Conservation (phyloP, 1,284 basidiomycete genomes). For the Tylopilus orsonianus region DNA sequence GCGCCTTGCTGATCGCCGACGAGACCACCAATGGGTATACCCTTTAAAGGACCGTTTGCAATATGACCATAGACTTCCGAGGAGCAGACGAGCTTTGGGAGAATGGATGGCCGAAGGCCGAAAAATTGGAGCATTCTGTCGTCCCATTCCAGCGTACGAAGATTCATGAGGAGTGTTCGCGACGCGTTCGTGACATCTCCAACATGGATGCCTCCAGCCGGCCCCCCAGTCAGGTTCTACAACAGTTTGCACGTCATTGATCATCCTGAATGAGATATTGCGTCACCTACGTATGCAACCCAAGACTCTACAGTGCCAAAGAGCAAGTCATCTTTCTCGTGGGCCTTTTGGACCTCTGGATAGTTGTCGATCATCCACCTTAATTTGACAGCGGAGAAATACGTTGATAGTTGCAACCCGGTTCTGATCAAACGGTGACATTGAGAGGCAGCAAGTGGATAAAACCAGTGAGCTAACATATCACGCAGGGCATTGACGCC, state of each 20-base stretch:
- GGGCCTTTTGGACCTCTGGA: constrained; percentile 76
- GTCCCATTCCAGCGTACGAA: constrained; percentile 84
- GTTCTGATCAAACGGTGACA: constrained; percentile 54
- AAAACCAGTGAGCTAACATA: constrained; percentile 48
- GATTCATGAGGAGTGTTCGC: constrained; percentile 89
- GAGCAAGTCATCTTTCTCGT: constrained; percentile 79
- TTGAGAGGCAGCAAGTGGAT: background rate
- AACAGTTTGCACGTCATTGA: background rate
- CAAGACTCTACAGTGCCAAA: constrained; percentile 98
- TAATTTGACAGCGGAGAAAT: constrained; percentile 95
- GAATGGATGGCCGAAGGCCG: constrained; percentile 70
- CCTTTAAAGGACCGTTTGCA: constrained; percentile 66
- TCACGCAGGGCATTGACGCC: constrained; percentile 66
- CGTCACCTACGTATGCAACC: constrained; percentile 79
- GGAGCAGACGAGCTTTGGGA: constrained; percentile 89
- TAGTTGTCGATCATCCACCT: constrained; percentile 96
- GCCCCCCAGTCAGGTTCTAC: constrained; percentile 84
- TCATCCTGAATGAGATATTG: constrained; percentile 5
- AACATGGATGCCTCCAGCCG: constrained; percentile 72
- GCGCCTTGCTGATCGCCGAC: constrained; percentile 98
- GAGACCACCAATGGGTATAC: constrained; percentile 86
- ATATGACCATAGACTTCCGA: constrained; percentile 91
- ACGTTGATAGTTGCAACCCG: constrained; percentile 91
- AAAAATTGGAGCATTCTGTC: constrained; percentile 86
- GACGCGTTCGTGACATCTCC: constrained; percentile 98